A percentile compares a stretch with the other conserved stretches of the same genome.
These are phyloP conservation scores for Mikania micrantha DNA, from an alignment of 129 eudicot species.

Conservation along the genomic window DNA sequence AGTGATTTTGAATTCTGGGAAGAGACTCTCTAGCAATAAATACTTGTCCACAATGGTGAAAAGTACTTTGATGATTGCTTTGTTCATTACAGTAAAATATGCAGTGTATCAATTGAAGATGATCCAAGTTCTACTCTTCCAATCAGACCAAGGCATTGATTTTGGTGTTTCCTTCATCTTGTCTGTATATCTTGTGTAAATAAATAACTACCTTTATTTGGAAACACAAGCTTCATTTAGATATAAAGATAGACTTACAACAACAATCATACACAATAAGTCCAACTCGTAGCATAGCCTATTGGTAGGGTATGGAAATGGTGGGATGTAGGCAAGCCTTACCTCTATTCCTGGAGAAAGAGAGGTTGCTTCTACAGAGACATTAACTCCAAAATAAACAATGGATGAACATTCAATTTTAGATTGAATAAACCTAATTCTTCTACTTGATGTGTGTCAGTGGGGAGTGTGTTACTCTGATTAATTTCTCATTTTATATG, in stretches of 20 bases:
- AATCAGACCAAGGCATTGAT: neutral
- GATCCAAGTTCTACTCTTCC: neutral
- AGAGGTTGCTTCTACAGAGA: no score
- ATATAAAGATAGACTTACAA: neutral
- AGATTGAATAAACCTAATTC: neutral
- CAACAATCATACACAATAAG: no score
- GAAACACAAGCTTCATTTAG: neutral
- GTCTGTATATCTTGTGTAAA: neutral
- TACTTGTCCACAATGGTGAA: neutral
- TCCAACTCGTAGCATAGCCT: no score
- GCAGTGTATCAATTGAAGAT: neutral
- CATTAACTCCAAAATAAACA: no score
- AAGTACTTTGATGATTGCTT: neutral
- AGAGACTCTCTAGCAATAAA: neutral
- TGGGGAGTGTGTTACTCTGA: neutral
- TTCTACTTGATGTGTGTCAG: neutral
- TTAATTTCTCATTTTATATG: slow-evolving; percentile 4
- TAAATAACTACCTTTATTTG: neutral
- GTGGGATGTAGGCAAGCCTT: no score
- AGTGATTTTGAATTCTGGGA: neutral
- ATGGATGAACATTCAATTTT: no score
- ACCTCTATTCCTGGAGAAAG: no score
- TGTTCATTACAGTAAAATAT: neutral
- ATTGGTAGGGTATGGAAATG: no score
- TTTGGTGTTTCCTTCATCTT: neutral